phyloP scores from a whole-genome alignment of 306 rosid species.

The Sindora glabra region DNA sequence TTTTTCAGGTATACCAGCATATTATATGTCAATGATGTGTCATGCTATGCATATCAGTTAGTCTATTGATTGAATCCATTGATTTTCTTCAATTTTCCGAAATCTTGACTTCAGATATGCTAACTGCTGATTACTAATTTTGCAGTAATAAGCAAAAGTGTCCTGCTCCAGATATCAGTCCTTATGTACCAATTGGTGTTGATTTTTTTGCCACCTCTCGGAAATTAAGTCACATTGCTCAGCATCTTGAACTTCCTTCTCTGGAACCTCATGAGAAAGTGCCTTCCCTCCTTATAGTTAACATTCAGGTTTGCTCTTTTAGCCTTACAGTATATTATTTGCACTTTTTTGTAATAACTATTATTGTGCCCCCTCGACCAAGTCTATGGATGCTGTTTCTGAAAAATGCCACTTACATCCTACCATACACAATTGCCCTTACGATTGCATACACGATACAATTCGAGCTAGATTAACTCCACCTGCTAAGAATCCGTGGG shows the following conservation, averaged over 20 bases:
- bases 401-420: too few relatives aligned
- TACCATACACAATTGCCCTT: too few relatives aligned
- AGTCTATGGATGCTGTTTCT: conserved; percentile 1
- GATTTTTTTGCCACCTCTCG: conserved; percentile 59
- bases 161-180: conserved; percentile 50
- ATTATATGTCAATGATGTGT: not conserved
- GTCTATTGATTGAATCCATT: not conserved
- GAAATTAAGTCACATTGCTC: conserved; percentile 83
- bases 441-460: too few relatives aligned
- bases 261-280: conserved; percentile 35
- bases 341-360: not conserved
- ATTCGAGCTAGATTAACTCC: too few relatives aligned
- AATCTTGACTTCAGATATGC: not conserved
- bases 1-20: conserved; percentile 58
- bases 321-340: not conserved
- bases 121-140: not conserved
- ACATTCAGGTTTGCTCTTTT: conserved; percentile 62
- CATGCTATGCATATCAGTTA: not conserved
- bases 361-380: not conserved
- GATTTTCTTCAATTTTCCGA: not conserved
- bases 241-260: conserved; percentile 75
- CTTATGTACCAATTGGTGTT: conserved; percentile 82
- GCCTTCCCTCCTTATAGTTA: conserved; percentile 78
- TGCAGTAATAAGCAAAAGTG: conserved; percentile 67
- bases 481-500: too few relatives aligned